phyloP scores from a whole-genome alignment of 305 asterid species.

The Fraxinus xanthoxyloides region DNA sequence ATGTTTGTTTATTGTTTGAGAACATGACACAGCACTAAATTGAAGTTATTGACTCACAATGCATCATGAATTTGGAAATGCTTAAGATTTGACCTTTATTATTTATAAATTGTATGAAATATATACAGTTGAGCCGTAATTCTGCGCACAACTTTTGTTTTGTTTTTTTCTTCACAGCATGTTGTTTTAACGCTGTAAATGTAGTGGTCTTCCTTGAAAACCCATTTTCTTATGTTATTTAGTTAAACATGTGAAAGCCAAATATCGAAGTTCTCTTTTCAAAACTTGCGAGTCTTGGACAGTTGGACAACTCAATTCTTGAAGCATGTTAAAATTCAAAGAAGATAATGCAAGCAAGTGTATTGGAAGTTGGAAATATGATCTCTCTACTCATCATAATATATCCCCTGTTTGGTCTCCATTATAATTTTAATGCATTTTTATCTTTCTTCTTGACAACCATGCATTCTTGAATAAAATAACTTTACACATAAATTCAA shows the following conservation, averaged over 20 bases:
- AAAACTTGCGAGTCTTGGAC: conserved; percentile 8
- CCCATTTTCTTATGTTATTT: background rate
- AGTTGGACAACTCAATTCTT: background rate
- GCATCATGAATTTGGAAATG: background rate
- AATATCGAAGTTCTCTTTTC: background rate
- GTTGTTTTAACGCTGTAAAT: conserved; percentile 18
- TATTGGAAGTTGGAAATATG: background rate
- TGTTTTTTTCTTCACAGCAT: background rate
- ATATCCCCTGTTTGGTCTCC: background rate
- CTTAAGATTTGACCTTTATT: background rate
- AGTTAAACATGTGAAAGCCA: background rate
- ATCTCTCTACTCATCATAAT: background rate
- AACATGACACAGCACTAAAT: conserved; percentile 2
- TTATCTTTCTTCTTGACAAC: background rate
- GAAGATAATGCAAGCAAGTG: background rate
- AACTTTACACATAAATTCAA: too few relatives aligned
- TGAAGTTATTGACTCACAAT: background rate
- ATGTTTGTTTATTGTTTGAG: background rate
- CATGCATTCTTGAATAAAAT: background rate
- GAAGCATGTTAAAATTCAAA: conserved; percentile 5
- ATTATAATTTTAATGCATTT: background rate
- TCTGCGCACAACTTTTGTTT: background rate
- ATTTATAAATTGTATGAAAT: background rate
- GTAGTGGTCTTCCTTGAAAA: background rate
- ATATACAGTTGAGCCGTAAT: background rate